Evolutionary conservation across 2,329 filamentous ascomycete species (phyloP).

Genomic region (Colletotrichum costaricense): DNA sequence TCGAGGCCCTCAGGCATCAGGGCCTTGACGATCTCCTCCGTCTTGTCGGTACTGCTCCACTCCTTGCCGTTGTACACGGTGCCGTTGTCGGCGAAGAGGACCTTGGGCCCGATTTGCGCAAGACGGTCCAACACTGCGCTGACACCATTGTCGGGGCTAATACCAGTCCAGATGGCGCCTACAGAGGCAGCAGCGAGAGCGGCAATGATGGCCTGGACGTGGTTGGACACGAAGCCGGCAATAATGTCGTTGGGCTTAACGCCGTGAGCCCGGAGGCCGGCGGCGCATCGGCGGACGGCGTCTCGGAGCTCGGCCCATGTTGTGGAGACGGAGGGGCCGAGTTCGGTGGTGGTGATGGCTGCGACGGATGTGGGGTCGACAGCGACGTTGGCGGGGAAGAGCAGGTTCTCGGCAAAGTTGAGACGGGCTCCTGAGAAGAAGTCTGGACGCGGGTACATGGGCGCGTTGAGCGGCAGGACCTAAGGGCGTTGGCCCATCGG

Average conservation of each 20-base stretch:
- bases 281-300: constrained; percentile 78
- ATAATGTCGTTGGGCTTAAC: constrained; percentile 68
- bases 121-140: constrained; percentile 90
- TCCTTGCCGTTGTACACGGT: constrained; percentile 91
- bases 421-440: constrained; percentile 85
- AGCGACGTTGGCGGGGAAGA: constrained; percentile 75
- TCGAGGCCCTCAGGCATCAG: constrained; percentile 71
- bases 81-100: constrained; percentile 90
- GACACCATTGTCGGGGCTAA: constrained; percentile 92
- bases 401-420: constrained; percentile 95
- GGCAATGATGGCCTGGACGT: constrained; percentile 85
- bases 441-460: constrained; percentile 86
- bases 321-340: constrained; percentile 63
- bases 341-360: constrained; percentile 84
- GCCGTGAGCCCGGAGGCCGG: constrained; percentile 74
- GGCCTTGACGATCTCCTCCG: constrained; percentile 77
- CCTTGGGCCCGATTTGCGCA: constrained; percentile 83
- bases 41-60: constrained; percentile 84
- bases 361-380: constrained; percentile 72
- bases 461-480: constrained; percentile 74
- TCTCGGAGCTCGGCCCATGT: constrained; percentile 87
- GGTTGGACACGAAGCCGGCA: constrained; percentile 88
- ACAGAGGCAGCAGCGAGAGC: constrained; percentile 87
- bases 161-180: constrained; percentile 92
- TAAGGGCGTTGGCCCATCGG: constrained; percentile 45